Conservation (phyloP, 2,329 filamentous ascomycete species). For the Ophiostoma quercus region DNA sequence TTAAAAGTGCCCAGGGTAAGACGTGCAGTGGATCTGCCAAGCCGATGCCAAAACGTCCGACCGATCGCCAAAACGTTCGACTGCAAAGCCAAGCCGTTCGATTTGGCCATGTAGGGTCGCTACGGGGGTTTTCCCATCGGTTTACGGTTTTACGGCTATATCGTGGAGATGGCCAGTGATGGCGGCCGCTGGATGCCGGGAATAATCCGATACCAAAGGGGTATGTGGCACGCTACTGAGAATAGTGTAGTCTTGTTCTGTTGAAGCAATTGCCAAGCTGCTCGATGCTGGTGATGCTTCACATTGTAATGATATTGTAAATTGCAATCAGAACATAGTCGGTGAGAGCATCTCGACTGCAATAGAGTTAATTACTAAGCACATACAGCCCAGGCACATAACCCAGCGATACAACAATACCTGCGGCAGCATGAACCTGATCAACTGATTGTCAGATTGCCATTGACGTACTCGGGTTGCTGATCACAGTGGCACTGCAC, state of each 20-base stretch:
- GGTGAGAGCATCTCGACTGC: background rate
- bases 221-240: background rate
- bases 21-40: constrained; percentile 7
- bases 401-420: background rate
- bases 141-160: constrained; percentile 10
- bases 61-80: constrained; percentile 13
- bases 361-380: background rate
- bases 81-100: constrained; percentile 2
- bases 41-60: constrained; percentile 11
- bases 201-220: background rate
- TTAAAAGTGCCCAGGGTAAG: background rate
- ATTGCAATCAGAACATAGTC: background rate
- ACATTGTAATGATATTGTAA: background rate
- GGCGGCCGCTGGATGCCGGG: background rate
- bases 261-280: background rate
- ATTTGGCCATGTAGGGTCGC: background rate
- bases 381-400: background rate
- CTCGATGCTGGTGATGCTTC: too few species aligned
- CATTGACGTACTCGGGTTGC: background rate
- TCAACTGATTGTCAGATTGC: background rate
- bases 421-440: background rate
- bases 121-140: background rate
- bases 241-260: background rate
- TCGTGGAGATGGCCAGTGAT: background rate
- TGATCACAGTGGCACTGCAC: constrained; percentile 10